Evolutionary conservation across 257 asterid species (phyloP).

Genomic region (Solanum microdontum): DNA sequence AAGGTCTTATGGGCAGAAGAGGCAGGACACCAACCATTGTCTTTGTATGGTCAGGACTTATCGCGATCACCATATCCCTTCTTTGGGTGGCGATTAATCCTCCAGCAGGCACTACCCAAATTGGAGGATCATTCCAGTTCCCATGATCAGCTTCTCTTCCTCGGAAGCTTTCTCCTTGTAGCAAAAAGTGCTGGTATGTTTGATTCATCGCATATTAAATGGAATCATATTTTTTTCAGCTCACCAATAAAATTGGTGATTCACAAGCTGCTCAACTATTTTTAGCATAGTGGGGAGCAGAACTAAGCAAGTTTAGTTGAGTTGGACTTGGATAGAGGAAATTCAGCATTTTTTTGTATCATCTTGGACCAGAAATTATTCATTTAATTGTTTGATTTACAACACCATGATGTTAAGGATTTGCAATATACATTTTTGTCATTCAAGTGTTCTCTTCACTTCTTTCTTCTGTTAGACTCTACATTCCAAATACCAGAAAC

Average conservation of each 20-base stretch:
- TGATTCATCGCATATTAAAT: not conserved
- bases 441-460: not conserved
- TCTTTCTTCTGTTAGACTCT: not conserved
- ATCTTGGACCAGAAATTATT: conserved; percentile 1
- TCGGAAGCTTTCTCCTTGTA: not conserved
- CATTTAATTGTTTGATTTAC: not conserved
- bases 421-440: not conserved
- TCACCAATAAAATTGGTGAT: not conserved
- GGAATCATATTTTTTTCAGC: not conserved
- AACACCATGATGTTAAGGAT: not conserved
- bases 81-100: conserved; percentile 67
- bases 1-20: conserved; percentile 69
- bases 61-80: conserved; percentile 56
- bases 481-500: too few species aligned
- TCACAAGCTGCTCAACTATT: conserved; percentile 4
- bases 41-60: conserved; percentile 62
- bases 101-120: conserved; percentile 46
- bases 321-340: conserved; percentile 4
- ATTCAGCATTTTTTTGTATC: not conserved
- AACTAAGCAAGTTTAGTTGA: not conserved
- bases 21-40: conserved; percentile 61
- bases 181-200: not conserved
- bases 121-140: conserved; percentile 61
- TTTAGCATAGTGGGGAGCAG: conserved; percentile 3
- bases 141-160: conserved; percentile 24